Evolutionary conservation across 495 filamentous ascomycete species (phyloP).

Genomic region (Penicillium argentinense): DNA sequence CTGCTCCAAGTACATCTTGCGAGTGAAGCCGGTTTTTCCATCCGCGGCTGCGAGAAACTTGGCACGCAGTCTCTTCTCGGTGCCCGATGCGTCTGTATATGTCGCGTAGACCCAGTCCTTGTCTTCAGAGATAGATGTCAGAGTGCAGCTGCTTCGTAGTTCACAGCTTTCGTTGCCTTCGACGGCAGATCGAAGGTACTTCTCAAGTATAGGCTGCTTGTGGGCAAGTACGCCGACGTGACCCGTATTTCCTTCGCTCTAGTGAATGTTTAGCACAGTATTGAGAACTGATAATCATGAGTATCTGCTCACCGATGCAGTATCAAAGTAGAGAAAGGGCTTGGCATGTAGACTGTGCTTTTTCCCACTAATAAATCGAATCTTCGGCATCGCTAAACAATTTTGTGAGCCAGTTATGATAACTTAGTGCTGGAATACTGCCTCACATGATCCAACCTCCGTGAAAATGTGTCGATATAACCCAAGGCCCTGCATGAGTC

Average conservation of each 20-base stretch:
- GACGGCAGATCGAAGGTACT: slow-evolving; percentile 25
- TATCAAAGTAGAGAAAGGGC: slow-evolving; percentile 9
- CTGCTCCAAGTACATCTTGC: slow-evolving; percentile 51
- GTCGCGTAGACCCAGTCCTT: slow-evolving; percentile 30
- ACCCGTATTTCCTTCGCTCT: slow-evolving; percentile 14
- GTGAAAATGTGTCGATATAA: slow-evolving; percentile 39
- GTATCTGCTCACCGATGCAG: slow-evolving; percentile 3
- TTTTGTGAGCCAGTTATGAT: neutral
- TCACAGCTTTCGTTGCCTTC: slow-evolving; percentile 26
- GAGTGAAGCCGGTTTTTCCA: slow-evolving; percentile 49
- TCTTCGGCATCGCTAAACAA: slow-evolving; percentile 23
- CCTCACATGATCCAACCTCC: slow-evolving; percentile 31
- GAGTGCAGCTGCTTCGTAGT: slow-evolving; percentile 33
- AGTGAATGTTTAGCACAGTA: slow-evolving; percentile 3
- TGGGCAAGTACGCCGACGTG: slow-evolving; percentile 13
- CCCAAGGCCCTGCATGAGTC: slow-evolving; percentile 46
- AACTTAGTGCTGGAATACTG: neutral
- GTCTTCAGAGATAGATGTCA: slow-evolving; percentile 31
- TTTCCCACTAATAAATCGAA: slow-evolving; percentile 29
- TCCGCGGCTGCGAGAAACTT: slow-evolving; percentile 51
- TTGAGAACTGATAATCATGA: neutral
- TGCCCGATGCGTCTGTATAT: slow-evolving; percentile 33
- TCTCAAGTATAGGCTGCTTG: slow-evolving; percentile 25
- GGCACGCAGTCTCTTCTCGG: slow-evolving; percentile 21
- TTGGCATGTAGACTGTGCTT: neutral